These are phyloP conservation scores for Epichloe gansuensis DNA, from an alignment of 2,329 filamentous ascomycete species.

Conservation along the genomic window DNA sequence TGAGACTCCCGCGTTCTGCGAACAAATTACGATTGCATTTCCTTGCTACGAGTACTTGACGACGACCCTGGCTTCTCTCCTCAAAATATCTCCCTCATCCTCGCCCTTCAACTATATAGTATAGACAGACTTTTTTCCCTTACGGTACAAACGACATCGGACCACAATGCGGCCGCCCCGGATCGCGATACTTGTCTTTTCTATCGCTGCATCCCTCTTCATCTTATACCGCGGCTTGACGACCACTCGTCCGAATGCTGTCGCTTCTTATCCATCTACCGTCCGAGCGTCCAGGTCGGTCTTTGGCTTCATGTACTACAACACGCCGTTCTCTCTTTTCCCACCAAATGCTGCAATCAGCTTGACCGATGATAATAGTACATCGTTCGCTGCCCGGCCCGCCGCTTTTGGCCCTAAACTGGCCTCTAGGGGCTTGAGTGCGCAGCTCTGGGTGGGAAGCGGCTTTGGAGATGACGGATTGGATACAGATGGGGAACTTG, in stretches of 20 bases:
- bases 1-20: neutral
- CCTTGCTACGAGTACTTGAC: neutral
- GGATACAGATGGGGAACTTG: conserved; percentile 68
- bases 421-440: conserved; percentile 64
- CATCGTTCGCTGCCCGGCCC: conserved; percentile 85
- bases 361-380: conserved; percentile 94
- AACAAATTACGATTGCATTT: neutral
- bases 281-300: conserved; percentile 14
- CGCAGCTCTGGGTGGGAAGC: conserved; percentile 84
- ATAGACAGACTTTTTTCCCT: neutral
- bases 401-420: conserved; percentile 83
- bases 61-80: neutral
- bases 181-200: conserved; percentile 40
- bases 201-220: conserved; percentile 40
- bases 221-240: conserved; percentile 40
- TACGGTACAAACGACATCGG: neutral
- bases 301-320: conserved; percentile 51
- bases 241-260: conserved; percentile 14
- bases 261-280: conserved; percentile 13
- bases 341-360: conserved; percentile 92
- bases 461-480: conserved; percentile 74
- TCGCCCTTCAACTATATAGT: neutral
- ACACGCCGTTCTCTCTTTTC: conserved; percentile 73
- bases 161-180: conserved; percentile 40
- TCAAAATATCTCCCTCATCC: neutral